phyloP scores from a whole-genome alignment of 139 green algal genomes.

The Pseudopediastrum boryanum region DNA sequence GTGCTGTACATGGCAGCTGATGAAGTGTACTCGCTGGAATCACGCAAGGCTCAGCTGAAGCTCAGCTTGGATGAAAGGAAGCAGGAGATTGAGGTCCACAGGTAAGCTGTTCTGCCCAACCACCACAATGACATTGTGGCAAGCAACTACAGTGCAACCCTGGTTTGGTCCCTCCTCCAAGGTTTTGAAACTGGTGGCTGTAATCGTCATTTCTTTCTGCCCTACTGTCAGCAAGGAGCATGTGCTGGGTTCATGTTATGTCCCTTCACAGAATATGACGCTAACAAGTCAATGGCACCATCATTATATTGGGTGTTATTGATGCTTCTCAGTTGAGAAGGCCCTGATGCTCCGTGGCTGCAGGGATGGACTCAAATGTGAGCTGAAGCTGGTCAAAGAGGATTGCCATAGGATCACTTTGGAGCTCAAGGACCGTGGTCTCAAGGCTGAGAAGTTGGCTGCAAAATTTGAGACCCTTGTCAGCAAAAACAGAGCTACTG shows the following conservation, averaged over 20 bases:
- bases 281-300: no score
- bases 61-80: constrained; percentile 80
- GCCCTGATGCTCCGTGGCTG: no score
- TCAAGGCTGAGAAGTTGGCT: constrained; percentile 70
- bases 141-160: not conserved
- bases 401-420: constrained; percentile 81
- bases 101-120: no score
- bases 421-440: constrained; percentile 77
- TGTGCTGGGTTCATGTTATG: no score
- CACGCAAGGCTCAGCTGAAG: constrained; percentile 76
- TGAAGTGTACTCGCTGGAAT: constrained; percentile 80
- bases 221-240: not conserved
- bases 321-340: no score
- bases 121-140: constrained; percentile 6
- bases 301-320: no score
- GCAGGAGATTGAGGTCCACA: constrained; percentile 77
- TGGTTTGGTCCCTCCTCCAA: no score
- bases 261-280: no score
- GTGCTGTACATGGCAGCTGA: constrained; percentile 65
- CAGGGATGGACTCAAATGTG: constrained; percentile 65
- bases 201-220: not conserved
- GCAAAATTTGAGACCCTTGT: constrained; percentile 76
- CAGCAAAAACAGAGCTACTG: constrained; percentile 45
- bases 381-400: constrained; percentile 81
- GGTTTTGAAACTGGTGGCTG: no score